A percentile compares a stretch with the other conserved stretches of the same genome.
phyloP scores from a whole-genome alignment of 352 stramenopile genomes.

The Globisporangium camurandrum region DNA sequence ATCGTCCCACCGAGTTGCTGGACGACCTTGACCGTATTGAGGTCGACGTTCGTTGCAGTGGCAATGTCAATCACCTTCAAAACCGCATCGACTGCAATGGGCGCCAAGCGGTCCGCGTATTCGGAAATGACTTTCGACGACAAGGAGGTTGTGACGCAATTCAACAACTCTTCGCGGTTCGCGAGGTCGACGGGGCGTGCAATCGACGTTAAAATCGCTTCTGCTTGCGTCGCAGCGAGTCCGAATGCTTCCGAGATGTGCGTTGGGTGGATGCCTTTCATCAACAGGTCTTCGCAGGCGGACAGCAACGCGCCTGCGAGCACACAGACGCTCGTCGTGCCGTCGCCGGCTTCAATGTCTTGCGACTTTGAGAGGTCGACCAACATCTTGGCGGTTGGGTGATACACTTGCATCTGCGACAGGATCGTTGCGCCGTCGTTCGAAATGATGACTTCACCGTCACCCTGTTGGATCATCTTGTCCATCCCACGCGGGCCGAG shows the following conservation, averaged over 20 bases:
- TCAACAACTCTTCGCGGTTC: slow-evolving; percentile 94
- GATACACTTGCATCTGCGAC: slow-evolving; percentile 96
- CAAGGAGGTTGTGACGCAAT: slow-evolving; percentile 97
- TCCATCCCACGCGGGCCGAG: slow-evolving; percentile 98
- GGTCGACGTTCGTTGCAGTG: slow-evolving; percentile 94
- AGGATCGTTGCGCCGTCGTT: slow-evolving; percentile 99
- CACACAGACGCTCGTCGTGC: slow-evolving; percentile 97
- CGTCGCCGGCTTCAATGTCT: slow-evolving; percentile 98
- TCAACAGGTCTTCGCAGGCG: slow-evolving; percentile 87
- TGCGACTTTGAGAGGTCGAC: slow-evolving; percentile 98
- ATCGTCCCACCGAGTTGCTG: slow-evolving; percentile 98
- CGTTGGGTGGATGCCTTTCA: slow-evolving; percentile 98
- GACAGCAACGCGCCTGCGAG: slow-evolving; percentile 97
- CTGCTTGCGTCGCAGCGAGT: slow-evolving; percentile 81
- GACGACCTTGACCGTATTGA: slow-evolving; percentile 97
- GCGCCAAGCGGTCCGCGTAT: slow-evolving; percentile 96
- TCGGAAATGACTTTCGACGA: slow-evolving; percentile 97
- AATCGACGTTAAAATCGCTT: slow-evolving; percentile 88
- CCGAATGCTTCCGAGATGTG: slow-evolving; percentile 97
- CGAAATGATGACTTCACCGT: slow-evolving; percentile 98
- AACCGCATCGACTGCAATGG: slow-evolving; percentile 98
- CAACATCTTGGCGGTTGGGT: slow-evolving; percentile 99
- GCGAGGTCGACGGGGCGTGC: slow-evolving; percentile 89
- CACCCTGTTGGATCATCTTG: slow-evolving; percentile 98
- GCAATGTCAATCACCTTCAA: slow-evolving; percentile 93